Conservation (phyloP, 176 grass and related monocot species). For the Cocos nucifera region DNA sequence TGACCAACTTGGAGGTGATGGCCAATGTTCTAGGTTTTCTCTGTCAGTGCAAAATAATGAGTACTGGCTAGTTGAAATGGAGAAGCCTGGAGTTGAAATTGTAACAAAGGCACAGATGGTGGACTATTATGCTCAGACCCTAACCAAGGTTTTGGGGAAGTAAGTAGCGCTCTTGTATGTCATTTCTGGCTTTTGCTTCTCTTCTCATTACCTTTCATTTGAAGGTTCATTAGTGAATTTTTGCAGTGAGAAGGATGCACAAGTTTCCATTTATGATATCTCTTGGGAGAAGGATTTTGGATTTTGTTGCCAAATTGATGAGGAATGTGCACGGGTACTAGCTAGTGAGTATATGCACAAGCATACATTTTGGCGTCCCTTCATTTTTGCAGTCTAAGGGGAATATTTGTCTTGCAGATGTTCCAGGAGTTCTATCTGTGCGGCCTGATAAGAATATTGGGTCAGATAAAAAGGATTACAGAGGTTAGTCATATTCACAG, state of each 20-base stretch:
- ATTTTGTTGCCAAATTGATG: neutral
- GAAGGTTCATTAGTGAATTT: neutral
- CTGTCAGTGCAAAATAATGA: neutral
- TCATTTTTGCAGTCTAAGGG: neutral
- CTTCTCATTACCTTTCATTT: neutral
- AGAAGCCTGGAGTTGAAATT: neutral
- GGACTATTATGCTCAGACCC: neutral
- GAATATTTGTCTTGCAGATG: constrained; percentile 32
- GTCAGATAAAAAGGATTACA: constrained; percentile 55
- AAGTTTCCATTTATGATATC: neutral
- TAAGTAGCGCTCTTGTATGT: neutral
- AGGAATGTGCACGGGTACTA: neutral
- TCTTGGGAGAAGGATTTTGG: neutral
- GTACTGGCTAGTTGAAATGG: constrained; percentile 2
- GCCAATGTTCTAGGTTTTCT: neutral
- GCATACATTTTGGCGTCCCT: neutral
- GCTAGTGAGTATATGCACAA: neutral
- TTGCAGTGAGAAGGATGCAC: constrained; percentile 1
- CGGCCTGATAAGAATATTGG: constrained; percentile 47
- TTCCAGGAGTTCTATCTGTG: constrained; percentile 76
- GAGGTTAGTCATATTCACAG: constrained; percentile 27
- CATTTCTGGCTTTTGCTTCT: neutral
- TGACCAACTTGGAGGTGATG: neutral
- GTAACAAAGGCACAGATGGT: neutral
- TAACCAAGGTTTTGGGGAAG: neutral